These are phyloP conservation scores for Ajuga reptans DNA, from an alignment of 305 asterid species.

Conservation along the genomic window DNA sequence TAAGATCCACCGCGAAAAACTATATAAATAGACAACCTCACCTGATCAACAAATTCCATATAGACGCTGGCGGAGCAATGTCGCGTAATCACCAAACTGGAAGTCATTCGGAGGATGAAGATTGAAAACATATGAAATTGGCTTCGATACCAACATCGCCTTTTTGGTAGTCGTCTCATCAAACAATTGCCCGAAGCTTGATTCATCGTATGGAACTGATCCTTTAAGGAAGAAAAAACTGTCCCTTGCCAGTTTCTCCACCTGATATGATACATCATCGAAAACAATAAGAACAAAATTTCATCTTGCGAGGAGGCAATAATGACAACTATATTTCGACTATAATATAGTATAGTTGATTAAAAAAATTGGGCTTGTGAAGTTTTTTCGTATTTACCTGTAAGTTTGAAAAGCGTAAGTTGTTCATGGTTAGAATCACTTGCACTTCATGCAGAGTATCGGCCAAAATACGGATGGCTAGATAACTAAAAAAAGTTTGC, in stretches of 20 bases:
- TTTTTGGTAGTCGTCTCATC: slow-evolving; percentile 38
- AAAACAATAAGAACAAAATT: not conserved
- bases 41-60: slow-evolving; percentile 7
- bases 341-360: not conserved
- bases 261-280: slow-evolving; percentile 50
- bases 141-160: slow-evolving; percentile 43
- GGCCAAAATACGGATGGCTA: slow-evolving; percentile 64
- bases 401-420: slow-evolving; percentile 60
- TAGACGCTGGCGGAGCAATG: slow-evolving; percentile 22
- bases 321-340: not conserved
- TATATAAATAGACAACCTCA: not conserved
- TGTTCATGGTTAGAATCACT: slow-evolving; percentile 73
- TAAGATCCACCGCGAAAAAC: not conserved
- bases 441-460: slow-evolving; percentile 43
- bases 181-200: slow-evolving; percentile 51
- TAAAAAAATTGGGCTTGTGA: not conserved
- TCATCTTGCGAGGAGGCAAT: not conserved
- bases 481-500: slow-evolving; percentile 47
- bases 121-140: slow-evolving; percentile 58
- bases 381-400: slow-evolving; percentile 42
- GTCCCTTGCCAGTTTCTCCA: slow-evolving; percentile 67
- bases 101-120: slow-evolving; percentile 40
- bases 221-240: slow-evolving; percentile 61
- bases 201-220: slow-evolving; percentile 64
- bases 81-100: slow-evolving; percentile 32